Base-by-base conservation (phyloP, 2,329 filamentous ascomycete genomes). In the Pseudogymnoascus verrucosus region DNA sequence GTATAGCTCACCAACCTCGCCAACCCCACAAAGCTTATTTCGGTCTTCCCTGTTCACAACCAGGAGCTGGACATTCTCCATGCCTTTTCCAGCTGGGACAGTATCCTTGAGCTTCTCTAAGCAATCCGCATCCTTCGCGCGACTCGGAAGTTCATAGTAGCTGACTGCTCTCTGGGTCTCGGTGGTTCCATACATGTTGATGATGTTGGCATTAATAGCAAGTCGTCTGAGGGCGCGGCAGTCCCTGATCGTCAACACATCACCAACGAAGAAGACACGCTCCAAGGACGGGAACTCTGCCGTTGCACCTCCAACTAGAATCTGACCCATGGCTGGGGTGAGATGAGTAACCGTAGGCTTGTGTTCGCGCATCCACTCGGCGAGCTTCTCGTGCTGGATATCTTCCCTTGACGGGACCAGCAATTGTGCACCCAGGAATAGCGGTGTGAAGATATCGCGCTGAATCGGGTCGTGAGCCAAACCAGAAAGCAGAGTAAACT, bases 261-360 rank as follows among this genome's bases (percentile, higher is more conserved):
- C 93, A 34, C 95, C 95, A 1, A 98, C 93, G 67, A 93, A 98
- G 80, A 98, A 93, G 16, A 88, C 91, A 64, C 86, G 81, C 64
- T 88, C 82, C n/a, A 98, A 80, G 11, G 83, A 80, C 1, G 91
- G 89, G 71, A 97, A 96, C 68, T 89, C 76, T 0, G 90, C 87
- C 2, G 79, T 87, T 23, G 91, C 89, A 68, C 90, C 91, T 47
- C 92, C 93, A n/a, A 93, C 88, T 1, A 98, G 79, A 66, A 98
- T 95, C 70, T 97, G 91, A 63, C 93, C 93, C 93, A 98, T 97
- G 64, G 95, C 95, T 8, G 95, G 95, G 1, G 95, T 99, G 40
- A 98, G 78, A 76, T 98, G 95, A 11, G 89, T 91, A 19, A 92
- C 89, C 14, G 88, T 96, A 2, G 89, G 85, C 63, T 82, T 78